phyloP scores from a whole-genome alignment of 2,329 filamentous ascomycete species.

The Laburnicola sp. region DNA sequence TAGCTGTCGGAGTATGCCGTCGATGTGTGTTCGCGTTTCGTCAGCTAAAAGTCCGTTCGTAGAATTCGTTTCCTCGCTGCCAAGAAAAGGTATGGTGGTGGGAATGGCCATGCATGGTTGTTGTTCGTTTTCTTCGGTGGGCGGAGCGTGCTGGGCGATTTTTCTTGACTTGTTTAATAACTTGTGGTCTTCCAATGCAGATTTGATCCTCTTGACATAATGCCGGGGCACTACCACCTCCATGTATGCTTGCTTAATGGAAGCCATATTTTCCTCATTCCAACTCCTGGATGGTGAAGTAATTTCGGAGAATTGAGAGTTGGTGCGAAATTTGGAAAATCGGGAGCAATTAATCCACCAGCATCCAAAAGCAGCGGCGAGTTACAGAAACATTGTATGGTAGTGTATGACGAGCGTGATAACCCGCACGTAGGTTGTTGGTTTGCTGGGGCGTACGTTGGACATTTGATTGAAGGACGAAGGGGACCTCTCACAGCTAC shows the following conservation, averaged over 20 bases:
- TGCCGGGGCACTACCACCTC: constrained; percentile 34
- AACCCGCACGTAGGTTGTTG: background rate
- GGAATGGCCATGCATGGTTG: constrained; percentile 27
- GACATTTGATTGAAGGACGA: too few relatives aligned
- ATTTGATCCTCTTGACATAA: constrained; percentile 47
- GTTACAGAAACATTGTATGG: too few relatives aligned
- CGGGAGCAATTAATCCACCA: too few relatives aligned
- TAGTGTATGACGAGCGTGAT: too few relatives aligned
- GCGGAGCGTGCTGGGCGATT: constrained; percentile 22
- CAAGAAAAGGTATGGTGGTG: constrained; percentile 18
- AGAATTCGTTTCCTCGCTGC: background rate
- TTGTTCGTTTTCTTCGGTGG: background rate
- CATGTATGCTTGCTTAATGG: background rate
- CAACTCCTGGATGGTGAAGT: too few relatives aligned
- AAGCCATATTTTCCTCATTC: too few relatives aligned
- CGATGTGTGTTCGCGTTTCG: background rate
- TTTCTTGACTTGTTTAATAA: constrained; percentile 34
- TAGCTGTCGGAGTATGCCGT: constrained; percentile 12
- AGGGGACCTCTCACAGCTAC: constrained; percentile 7
- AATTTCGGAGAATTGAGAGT: too few relatives aligned
- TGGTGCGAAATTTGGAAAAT: too few relatives aligned
- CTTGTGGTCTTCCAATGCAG: constrained; percentile 36
- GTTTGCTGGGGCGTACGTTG: background rate
- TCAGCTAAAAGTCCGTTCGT: background rate
- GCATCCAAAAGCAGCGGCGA: too few relatives aligned